A percentile compares a stretch with the other conserved stretches of the same genome.
phyloP scores from a whole-genome alignment of 768 basidiomycete species.

The Russula earlei region DNA sequence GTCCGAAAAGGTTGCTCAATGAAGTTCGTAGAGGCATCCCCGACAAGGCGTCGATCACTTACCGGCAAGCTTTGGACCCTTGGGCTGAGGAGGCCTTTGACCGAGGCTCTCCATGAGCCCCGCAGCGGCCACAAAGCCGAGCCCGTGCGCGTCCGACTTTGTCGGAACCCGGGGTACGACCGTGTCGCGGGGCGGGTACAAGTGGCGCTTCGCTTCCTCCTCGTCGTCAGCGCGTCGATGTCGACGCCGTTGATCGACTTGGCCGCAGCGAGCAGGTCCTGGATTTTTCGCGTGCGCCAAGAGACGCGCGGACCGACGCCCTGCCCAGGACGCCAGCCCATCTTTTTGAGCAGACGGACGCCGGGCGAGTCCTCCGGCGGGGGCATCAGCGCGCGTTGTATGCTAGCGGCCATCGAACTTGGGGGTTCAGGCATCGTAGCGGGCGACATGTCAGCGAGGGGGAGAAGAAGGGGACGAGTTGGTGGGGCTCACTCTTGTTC shows the following conservation, averaged over 20 bases:
- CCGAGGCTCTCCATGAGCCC: constrained; percentile 54
- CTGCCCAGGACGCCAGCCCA: constrained; percentile 92
- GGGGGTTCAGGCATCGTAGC: not conserved
- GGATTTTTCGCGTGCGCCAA: constrained; percentile 59
- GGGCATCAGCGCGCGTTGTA: constrained; percentile 61
- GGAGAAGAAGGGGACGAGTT: not conserved
- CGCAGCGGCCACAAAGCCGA: constrained; percentile 68
- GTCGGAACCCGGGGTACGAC: constrained; percentile 48
- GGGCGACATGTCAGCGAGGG: not conserved
- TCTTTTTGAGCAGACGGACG: constrained; percentile 79
- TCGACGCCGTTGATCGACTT: constrained; percentile 27
- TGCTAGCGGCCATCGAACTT: constrained; percentile 56
- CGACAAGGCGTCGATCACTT: constrained; percentile 16
- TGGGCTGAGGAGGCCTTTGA: constrained; percentile 20
- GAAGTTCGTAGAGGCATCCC: not conserved
- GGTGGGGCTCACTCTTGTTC: constrained; percentile 44
- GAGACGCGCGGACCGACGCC: constrained; percentile 89
- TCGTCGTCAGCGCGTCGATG: constrained; percentile 38
- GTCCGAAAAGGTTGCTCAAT: not conserved
- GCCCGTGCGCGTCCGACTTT: constrained; percentile 71
- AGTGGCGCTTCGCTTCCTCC: constrained; percentile 79
- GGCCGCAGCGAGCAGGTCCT: constrained; percentile 45
- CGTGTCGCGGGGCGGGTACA: constrained; percentile 77
- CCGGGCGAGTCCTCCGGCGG: constrained; percentile 74
- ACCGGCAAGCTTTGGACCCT: constrained; percentile 54